These are phyloP conservation scores for Graphiopsis chlorocephala DNA, from an alignment of 2,329 filamentous ascomycete genomes.

Conservation along the genomic window DNA sequence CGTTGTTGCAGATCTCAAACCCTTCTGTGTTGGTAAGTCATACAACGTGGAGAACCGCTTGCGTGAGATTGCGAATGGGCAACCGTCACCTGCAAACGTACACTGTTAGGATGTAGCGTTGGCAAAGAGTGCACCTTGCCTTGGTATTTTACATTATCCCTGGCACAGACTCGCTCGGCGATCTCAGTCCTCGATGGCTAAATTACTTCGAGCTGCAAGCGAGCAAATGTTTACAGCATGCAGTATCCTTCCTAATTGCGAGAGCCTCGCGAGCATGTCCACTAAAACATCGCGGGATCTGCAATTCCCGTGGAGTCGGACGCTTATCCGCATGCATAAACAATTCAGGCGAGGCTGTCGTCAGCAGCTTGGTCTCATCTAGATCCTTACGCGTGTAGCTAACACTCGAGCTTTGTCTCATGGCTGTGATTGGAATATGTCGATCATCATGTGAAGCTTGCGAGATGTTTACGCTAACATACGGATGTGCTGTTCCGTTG, in stretches of 20 bases:
- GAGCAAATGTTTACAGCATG: not conserved
- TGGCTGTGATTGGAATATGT: not conserved
- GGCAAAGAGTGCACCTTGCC: not conserved
- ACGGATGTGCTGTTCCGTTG: not conserved
- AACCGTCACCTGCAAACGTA: not conserved
- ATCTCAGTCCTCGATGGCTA: not conserved
- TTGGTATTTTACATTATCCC: no score
- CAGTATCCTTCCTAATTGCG: not conserved
- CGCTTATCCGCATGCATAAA: not conserved
- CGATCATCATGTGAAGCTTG: constrained; percentile 10
- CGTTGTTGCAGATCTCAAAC: constrained; percentile 3
- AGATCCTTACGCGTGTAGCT: not conserved
- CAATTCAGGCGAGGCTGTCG: not conserved
- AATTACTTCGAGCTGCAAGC: not conserved
- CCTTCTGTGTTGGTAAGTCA: not conserved
- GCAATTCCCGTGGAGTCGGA: not conserved
- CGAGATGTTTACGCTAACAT: not conserved
- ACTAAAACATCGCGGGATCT: not conserved
- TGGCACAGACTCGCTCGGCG: not conserved
- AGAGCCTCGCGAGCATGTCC: not conserved
- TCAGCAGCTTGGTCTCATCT: not conserved
- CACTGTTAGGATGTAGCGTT: not conserved
- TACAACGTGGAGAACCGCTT: constrained; percentile 5
- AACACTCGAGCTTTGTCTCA: constrained; percentile 4
- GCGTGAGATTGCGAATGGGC: not conserved